Conservation (phyloP, 805 yeast species). For the Kuraishia ogatae region DNA sequence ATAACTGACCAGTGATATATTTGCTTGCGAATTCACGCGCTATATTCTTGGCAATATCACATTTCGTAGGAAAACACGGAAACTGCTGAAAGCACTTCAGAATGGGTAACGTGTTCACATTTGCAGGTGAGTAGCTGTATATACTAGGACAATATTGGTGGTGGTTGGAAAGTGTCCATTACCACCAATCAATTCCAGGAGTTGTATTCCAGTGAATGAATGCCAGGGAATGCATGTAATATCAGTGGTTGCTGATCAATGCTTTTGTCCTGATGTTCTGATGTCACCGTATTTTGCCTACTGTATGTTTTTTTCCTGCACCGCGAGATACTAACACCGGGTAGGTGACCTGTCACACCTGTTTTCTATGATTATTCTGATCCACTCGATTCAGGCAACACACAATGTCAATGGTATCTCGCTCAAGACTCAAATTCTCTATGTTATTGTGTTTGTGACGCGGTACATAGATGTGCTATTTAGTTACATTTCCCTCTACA, state of each 20-base stretch:
- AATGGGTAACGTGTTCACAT: slow-evolving; percentile 35
- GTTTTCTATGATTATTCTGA: slow-evolving; percentile 66
- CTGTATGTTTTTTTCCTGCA: background rate
- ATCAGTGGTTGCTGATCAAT: background rate
- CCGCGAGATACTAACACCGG: background rate
- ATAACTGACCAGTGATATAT: too few relatives aligned
- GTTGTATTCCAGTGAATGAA: too few relatives aligned
- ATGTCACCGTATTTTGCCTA: too few relatives aligned
- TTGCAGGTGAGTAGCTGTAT: slow-evolving; percentile 13
- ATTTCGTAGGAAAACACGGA: background rate
- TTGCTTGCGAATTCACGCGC: too few relatives aligned
- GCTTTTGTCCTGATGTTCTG: too few relatives aligned
- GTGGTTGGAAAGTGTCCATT: too few relatives aligned
- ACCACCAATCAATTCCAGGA: too few relatives aligned
- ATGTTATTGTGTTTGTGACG: slow-evolving; percentile 61
- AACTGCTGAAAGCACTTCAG: background rate
- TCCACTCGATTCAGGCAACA: slow-evolving; percentile 58
- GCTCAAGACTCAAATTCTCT: slow-evolving; percentile 77
- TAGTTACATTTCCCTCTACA: slow-evolving; percentile 61
- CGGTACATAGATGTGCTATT: slow-evolving; percentile 62
- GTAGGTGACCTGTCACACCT: slow-evolving; percentile 77
- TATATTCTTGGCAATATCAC: background rate
- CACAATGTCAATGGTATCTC: slow-evolving; percentile 78
- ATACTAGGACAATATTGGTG: too few relatives aligned
- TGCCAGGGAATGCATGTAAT: too few relatives aligned